These are phyloP conservation scores for Xylariaceae sp. DNA, from an alignment of 2,329 filamentous ascomycete genomes.

Conservation along the genomic window DNA sequence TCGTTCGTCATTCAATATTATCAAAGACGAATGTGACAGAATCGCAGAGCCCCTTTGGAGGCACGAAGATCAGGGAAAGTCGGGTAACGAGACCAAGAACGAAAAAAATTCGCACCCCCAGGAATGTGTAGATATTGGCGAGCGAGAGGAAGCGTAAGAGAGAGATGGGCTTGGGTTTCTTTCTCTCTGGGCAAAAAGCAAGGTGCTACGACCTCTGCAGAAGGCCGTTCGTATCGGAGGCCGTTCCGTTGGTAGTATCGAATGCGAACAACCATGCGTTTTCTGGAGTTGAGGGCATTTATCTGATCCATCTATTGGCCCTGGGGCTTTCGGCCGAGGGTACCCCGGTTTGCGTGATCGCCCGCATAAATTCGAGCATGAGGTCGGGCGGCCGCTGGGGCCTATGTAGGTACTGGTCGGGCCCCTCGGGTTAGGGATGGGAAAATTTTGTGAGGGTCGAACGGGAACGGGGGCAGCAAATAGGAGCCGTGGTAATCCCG, in stretches of 20 bases:
- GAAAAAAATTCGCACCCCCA: background rate
- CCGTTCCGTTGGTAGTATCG: background rate
- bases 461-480: background rate
- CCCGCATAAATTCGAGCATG: conserved; percentile 6
- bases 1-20: background rate
- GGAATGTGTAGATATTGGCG: background rate
- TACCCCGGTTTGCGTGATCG: conserved; percentile 2
- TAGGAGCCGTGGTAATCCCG: background rate
- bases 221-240: conserved; percentile 10
- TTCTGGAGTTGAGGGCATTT: background rate
- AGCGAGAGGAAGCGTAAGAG: background rate
- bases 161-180: background rate
- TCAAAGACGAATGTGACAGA: background rate
- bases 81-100: background rate
- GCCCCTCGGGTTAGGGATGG: background rate
- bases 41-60: background rate
- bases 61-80: background rate
- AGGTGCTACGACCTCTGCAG: conserved; percentile 7
- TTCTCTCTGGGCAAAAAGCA: background rate
- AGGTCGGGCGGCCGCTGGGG: conserved; percentile 4
- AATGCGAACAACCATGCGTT: conserved; percentile 9
- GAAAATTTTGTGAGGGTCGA: background rate
- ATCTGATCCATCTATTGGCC: conserved; percentile 7
- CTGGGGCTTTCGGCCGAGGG: background rate
- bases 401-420: background rate